Evolutionary conservation across 2,329 filamentous ascomycete species (phyloP), one percentile per base, ranked within the genome.

Genomic region (Hortaea werneckii): DNA sequence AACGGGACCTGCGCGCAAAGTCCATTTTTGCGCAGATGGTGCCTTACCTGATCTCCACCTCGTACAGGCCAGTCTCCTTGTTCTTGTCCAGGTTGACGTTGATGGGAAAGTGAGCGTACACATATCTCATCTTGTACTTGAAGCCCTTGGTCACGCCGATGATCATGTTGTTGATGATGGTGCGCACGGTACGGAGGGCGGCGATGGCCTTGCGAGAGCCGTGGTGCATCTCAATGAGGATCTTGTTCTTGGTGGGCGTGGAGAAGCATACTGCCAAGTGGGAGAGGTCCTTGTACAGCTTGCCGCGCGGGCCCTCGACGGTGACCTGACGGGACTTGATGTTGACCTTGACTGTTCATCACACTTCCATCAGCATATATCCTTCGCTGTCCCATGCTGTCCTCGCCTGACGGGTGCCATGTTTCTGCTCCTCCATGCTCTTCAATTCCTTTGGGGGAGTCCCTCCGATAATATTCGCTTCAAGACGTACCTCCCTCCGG

Each of bases 91-190:
- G 74, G 80, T 95, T 96, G 78, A 98, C 90, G 82, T 98, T 98
- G 87, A 98, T 98, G 75, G 92, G 92, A 71, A 98, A 98, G 84
- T 98, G 92, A 71, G 92, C 92, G 74, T 98, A 98, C 75, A 98
- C 92, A 79, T 98, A 98, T 68, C 94, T 87, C 90, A 98, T 96
- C 87, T 98, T 98, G 85, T 98, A 98, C 79, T 94, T 94, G 87
- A 85, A 98, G 63, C 92, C 92, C 80, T 90, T 94, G 72, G 92
- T 98, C 61, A 98, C 92, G 73, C 92, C 92, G 65, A 89, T 83
- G 74, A 98, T 86, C 76, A 98, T 72, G 85, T 98, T 98, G 82
- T 94, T 87, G 80, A 98, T 94, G 75, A 96, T 74, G 59, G 90
- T 90, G 69, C 88, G 87, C 77, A 98, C 92, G 67, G 92, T 98